Base-by-base conservation (phyloP, 768 basidiomycete genomes). In the Podaxis mareebaensis region DNA sequence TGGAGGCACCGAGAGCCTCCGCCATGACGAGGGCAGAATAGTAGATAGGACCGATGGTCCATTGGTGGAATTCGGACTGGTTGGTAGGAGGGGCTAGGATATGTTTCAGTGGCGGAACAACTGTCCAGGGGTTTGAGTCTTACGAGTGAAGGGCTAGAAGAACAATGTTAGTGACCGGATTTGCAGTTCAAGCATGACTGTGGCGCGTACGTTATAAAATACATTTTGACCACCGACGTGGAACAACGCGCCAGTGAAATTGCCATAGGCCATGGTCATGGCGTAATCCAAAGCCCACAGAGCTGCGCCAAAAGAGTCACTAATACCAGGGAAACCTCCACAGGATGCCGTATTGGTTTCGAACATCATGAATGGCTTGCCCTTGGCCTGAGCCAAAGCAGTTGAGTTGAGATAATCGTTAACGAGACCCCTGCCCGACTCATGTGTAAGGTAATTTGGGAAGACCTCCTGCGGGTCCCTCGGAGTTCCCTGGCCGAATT, bases 31-130 rank as follows among this genome's bases (percentile, higher is more conserved):
- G 77, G 3, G 88, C 82, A 0, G 91, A 81, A 72, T 93, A 94
- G 76, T 91, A 93, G 55, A 89, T 78, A 0, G 91, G 85, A 0
- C 90, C 90, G 52, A 92, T 78, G 0, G 89, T 90, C 91, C 91
- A 94, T 75, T 89, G 77, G 60, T 81, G 82, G 75, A 81, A 86
- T 0, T 78, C 70, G 6, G 85, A 83, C 63, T 88, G 80, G 67
- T 88, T 86, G 51, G 79, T 85, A 66, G 80, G 84, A 68, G 77
- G 86, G 62, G 75, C 81, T 83, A 69, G 73, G 76, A 7, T 26
- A 22, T 5, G 12, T 7, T 20, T 64, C 24, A 57, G 26, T 56
- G 26, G 15, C 2, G 13, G 12, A 24, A 51, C 8, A 11, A 24
- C 12, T 24, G 6, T 22, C 24, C 12, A 12, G 22, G 22, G 12